Conservation (phyloP, 495 filamentous ascomycete genomes). For the Penicillium ochrochloron region DNA sequence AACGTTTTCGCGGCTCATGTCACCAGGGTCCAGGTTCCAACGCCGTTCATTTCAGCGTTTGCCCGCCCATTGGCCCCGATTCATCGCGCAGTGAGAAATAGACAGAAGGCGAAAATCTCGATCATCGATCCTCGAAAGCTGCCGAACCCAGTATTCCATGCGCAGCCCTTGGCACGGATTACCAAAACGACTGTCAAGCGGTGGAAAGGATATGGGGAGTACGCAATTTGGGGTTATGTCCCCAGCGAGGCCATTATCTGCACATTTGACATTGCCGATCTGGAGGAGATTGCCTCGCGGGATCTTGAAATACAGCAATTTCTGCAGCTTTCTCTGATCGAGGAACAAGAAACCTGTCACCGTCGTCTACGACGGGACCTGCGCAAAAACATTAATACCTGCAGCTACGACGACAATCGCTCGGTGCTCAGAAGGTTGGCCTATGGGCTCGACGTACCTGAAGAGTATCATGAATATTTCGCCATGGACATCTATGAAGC, state of each 20-base stretch:
- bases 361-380: background rate
- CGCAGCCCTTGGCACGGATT: constrained; percentile 23
- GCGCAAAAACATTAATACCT: background rate
- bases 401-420: background rate
- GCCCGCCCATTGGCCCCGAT: constrained; percentile 34
- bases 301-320: constrained; percentile 28
- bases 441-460: background rate
- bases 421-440: background rate
- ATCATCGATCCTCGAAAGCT: constrained; percentile 41
- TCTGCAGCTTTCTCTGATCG: constrained; percentile 30
- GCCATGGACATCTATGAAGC: background rate
- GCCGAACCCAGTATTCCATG: constrained; percentile 29
- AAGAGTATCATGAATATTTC: background rate
- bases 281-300: constrained; percentile 24
- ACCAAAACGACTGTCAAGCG: constrained; percentile 21
- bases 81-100: constrained; percentile 35
- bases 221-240: constrained; percentile 38
- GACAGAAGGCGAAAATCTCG: constrained; percentile 32
- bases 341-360: background rate
- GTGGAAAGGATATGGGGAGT: constrained; percentile 42
- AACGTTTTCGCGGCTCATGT: constrained; percentile 34
- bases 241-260: constrained; percentile 32
- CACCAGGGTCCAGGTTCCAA: constrained; percentile 11
- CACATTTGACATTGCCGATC: constrained; percentile 26
- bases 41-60: constrained; percentile 44